phyloP scores from a whole-genome alignment of 1,284 basidiomycete species.

The Termitomyces sp. region DNA sequence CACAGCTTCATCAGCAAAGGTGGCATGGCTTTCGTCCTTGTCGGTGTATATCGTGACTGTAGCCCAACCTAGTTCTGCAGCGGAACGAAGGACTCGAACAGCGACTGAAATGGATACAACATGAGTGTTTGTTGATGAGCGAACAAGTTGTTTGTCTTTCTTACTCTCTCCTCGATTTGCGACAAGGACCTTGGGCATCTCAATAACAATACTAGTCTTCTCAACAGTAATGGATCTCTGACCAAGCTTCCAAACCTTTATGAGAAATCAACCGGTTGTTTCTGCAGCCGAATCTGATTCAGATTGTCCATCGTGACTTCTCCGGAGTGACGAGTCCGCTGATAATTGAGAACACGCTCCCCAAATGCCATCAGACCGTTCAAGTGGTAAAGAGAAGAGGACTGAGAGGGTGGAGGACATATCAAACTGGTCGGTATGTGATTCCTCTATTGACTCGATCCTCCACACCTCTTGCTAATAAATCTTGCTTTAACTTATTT shows the following conservation, averaged over 20 bases:
- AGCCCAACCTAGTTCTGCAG: constrained; percentile 4
- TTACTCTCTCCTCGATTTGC: constrained; percentile 36
- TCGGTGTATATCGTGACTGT: constrained; percentile 33
- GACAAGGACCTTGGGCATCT: constrained; percentile 30
- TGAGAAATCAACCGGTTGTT: constrained; percentile 31
- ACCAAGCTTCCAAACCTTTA: not conserved
- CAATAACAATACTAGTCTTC: not conserved
- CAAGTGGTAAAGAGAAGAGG: not conserved
- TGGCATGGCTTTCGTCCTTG: constrained; percentile 30
- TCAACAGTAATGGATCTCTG: not conserved
- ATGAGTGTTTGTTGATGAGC: constrained; percentile 12
- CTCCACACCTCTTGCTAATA: not conserved
- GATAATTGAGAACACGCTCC: not conserved
- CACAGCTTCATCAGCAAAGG: constrained; percentile 30
- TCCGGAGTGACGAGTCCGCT: no score
- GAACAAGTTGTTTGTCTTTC: constrained; percentile 15
- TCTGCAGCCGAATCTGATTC: constrained; percentile 35
- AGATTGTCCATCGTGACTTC: constrained; percentile 5
- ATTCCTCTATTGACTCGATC: not conserved
- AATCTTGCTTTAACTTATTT: not conserved
- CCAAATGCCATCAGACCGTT: constrained; percentile 20
- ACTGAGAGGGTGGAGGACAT: constrained; percentile 16
- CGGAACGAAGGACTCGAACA: constrained; percentile 21
- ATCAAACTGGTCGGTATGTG: constrained; percentile 17
- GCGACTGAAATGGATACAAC: constrained; percentile 24